phyloP scores from a whole-genome alignment of 768 basidiomycete genomes.

The Strobilomyces confusus region DNA sequence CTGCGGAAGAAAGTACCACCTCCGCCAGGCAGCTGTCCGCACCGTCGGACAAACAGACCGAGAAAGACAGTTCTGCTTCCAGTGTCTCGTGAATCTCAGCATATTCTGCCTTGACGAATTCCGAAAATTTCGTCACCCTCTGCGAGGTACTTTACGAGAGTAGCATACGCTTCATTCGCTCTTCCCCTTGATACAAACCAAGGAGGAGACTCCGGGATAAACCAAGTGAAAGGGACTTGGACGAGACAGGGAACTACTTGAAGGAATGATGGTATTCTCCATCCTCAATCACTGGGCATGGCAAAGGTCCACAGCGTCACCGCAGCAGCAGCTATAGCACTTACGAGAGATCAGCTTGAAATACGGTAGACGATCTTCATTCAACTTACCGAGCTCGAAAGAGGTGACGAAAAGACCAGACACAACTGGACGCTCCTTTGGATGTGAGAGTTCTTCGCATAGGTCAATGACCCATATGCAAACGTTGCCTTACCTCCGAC shows the following conservation, averaged over 20 bases:
- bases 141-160: constrained; percentile 56
- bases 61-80: constrained; percentile 1
- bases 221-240: constrained; percentile 42
- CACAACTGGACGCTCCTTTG: constrained; percentile 17
- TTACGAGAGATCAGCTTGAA: constrained; percentile 1
- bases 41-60: constrained; percentile 6
- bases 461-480: background rate
- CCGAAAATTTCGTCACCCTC: constrained; percentile 49
- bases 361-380: background rate
- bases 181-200: constrained; percentile 61
- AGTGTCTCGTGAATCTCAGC: background rate
- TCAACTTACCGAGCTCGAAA: constrained; percentile 13
- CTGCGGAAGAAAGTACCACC: constrained; percentile 6
- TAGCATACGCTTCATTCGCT: constrained; percentile 41
- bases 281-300: constrained; percentile 56
- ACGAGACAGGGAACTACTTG: constrained; percentile 52
- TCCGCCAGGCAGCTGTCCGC: background rate
- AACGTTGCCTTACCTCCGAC: constrained; percentile 15
- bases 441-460: constrained; percentile 19
- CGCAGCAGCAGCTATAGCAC: constrained; percentile 40
- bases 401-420: constrained; percentile 7
- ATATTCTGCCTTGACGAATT: constrained; percentile 42
- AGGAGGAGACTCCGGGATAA: constrained; percentile 48
- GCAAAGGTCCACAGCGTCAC: constrained; percentile 60
- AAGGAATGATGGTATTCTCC: constrained; percentile 63